Base-by-base conservation (phyloP, 805 yeast genomes). In the Ogataea nitratoaversa region DNA sequence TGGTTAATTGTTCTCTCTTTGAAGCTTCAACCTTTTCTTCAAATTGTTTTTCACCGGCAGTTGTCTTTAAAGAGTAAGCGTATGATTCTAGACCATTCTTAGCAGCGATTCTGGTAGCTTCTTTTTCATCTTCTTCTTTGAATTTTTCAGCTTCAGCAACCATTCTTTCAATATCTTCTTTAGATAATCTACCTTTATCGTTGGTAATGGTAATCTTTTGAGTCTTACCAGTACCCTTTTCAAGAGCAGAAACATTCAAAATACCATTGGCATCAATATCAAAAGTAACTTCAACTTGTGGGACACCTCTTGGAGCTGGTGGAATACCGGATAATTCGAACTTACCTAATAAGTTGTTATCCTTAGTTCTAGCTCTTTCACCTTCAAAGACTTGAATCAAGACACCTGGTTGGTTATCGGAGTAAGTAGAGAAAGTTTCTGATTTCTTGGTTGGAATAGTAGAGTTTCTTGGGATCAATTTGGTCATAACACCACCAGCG, bases 301-400 rank as follows among this genome's bases (percentile, higher is more conserved):
- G 95, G 53, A 84, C 91, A 74, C 95, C 95, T 82, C 85, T 85
- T 68, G 93, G 90, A 56, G 93, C 93, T 53, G 95, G 95, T 62
- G 95, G 96, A 56, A 89, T 89, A 70, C 96, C 96, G 50, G 93
- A 74, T 60, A 89, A 78, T 48, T 95, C 89, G 73, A 89, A 89
- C 85, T 90, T 89, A 70, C 97, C 97, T 66, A 89, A 86, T 66
- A 90, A 79, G 76, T 90, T 89, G 86, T 89, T 89, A 78, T 89
- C 97, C 74, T 95, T 84, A 61, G 91, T 95, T 63, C 90, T 82
- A 74, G 89, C 96, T 78, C 97, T 86, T 79, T 89, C 97, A 77
- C 97, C 97, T 76, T 89, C 96, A 96, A 87, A 90, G 46, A 89
- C 97, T 74, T 96, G 84, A 72, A 89, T 89, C 76, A 88, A 95